Evolutionary conservation across 2,329 filamentous ascomycete species (phyloP).

Genomic region (Trichoderma sp.): DNA sequence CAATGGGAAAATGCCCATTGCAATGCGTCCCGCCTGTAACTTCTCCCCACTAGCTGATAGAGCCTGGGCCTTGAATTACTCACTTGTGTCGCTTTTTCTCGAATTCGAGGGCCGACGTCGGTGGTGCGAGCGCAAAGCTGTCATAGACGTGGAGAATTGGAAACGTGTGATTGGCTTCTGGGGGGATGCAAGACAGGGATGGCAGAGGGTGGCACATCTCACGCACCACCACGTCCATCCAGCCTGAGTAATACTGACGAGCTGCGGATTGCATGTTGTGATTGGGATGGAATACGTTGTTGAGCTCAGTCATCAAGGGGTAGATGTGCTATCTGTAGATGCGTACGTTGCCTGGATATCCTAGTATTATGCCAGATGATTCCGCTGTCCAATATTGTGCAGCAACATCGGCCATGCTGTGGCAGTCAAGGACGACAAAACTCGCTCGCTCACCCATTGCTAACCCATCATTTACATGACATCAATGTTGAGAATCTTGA

Average conservation of each 20-base stretch:
- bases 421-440: too few relatives aligned
- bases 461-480: conserved; percentile 45
- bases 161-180: background rate
- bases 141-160: background rate
- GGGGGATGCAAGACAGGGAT: background rate
- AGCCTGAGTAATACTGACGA: background rate
- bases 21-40: too few relatives aligned
- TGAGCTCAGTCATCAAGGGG: too few relatives aligned
- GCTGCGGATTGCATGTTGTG: too few relatives aligned
- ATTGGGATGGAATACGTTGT: too few relatives aligned
- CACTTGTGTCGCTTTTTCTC: background rate
- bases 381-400: background rate
- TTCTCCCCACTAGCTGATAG: background rate
- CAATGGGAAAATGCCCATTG: too few relatives aligned
- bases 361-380: too few relatives aligned
- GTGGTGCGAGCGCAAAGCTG: background rate
- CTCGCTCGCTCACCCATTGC: conserved; percentile 4
- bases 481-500: conserved; percentile 92
- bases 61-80: conserved; percentile 1
- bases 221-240: background rate
- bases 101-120: conserved; percentile 15
- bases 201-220: background rate
- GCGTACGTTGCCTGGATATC: too few relatives aligned
- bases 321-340: too few relatives aligned
- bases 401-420: background rate